Base-by-base conservation (phyloP, 345 rosid species). In the Zanthoxylum bungeanum region DNA sequence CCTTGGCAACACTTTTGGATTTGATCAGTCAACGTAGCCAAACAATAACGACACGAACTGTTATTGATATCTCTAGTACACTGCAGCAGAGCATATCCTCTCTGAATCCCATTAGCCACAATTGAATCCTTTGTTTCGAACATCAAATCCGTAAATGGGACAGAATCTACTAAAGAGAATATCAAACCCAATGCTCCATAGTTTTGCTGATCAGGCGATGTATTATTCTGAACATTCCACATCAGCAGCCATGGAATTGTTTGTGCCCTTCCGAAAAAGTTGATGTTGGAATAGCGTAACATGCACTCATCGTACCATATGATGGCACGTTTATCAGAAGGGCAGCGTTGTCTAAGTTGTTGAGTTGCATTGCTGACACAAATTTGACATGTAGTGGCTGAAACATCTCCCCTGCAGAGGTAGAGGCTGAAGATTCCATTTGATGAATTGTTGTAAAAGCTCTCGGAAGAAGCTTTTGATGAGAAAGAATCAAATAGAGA, bases 381-480 rank as follows among this genome's bases (percentile, higher is more conserved):
- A 7, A 5, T 12, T 0, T 51, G 72, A 53, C 82, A 84, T 0
- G 1, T 51, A 1, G 3, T 67, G 0, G 70, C 24, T 1, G 1
- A 14, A 12, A 81, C 30, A 55, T 81, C 83, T 1, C 79, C 79
- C 1, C 76, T 49, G 56, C 83, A 79, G 52, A 55, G 72, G 11
- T 39, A 81, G 78, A 0, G 74, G 27, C 40, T 40, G 5, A 27
- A 69, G 27, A 56, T 56, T 27, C 79, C 19, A 76, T 61, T 9
- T 66, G 66, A 33, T 33, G 80, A 76, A 19, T 68, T 31, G 4
- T 75, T 69, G 78, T 78, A 77, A 74, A 81, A 84, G 14, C 81
- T 79, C 9, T 59, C 25, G 53, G 22, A 39, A 40, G 50, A 71
- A 75, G 66, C 37, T 19, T 56, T 68, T 9, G 64, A 56, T 1